A percentile compares a stretch with the other conserved stretches of the same genome.
These are phyloP conservation scores for Schizochytrium sp. DNA, from an alignment of 108 stramenopile genomes.

Conservation along the genomic window DNA sequence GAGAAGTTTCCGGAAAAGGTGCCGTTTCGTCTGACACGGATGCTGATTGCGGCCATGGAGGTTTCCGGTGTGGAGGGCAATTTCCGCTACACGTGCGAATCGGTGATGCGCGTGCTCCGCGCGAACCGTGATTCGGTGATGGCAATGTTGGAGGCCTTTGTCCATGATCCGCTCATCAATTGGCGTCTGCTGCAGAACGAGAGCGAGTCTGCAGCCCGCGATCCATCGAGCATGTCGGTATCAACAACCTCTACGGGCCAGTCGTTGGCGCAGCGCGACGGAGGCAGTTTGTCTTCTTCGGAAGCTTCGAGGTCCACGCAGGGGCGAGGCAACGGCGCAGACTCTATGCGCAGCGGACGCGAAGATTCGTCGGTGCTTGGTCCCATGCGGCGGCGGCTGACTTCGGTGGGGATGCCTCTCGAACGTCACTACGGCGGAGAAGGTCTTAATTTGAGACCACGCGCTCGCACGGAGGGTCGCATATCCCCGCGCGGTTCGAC, in stretches of 20 bases:
- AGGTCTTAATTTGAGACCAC: background rate
- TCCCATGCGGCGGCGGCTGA: background rate
- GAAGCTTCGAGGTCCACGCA: background rate
- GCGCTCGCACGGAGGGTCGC: background rate
- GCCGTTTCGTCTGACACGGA: slow-evolving; percentile 97
- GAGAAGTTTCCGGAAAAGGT: slow-evolving; percentile 96
- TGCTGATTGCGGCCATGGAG: slow-evolving; percentile 99
- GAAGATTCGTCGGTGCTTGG: background rate
- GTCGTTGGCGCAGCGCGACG: background rate
- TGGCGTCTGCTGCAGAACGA: slow-evolving; percentile 77
- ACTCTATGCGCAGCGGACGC: background rate
- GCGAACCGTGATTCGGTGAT: slow-evolving; percentile 89
- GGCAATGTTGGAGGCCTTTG: slow-evolving; percentile 98
- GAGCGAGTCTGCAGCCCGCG: background rate
- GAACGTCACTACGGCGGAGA: background rate
- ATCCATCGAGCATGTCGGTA: background rate
- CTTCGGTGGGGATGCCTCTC: background rate
- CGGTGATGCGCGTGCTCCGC: slow-evolving; percentile 85
- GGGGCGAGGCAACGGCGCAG: background rate
- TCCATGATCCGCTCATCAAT: slow-evolving; percentile 97
- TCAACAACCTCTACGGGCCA: background rate
- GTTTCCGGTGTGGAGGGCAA: slow-evolving; percentile 95
- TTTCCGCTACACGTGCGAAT: slow-evolving; percentile 88
- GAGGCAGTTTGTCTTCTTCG: background rate
- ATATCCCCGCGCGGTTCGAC: background rate